These are phyloP conservation scores for Fraxinus baroniana DNA, from an alignment of 305 asterid species.

Conservation along the genomic window DNA sequence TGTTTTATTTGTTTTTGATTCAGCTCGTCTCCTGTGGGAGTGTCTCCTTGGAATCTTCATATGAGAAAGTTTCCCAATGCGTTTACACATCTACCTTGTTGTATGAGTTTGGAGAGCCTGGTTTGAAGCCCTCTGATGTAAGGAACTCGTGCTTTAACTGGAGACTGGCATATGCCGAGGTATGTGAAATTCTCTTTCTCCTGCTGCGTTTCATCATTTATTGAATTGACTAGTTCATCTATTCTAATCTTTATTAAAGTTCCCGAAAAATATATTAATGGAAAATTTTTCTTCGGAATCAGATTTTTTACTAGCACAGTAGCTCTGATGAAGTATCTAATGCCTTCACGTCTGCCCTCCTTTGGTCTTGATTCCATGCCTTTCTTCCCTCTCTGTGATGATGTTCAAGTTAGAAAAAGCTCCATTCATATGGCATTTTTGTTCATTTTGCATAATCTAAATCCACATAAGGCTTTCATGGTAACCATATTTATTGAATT, in stretches of 20 bases:
- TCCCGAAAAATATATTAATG: neutral
- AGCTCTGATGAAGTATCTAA: neutral
- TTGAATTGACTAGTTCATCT: neutral
- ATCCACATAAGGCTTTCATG: neutral
- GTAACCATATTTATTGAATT: neutral
- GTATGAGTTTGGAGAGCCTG: slow-evolving; percentile 32
- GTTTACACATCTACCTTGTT: slow-evolving; percentile 43
- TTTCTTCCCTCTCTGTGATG: neutral
- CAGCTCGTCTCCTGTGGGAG: slow-evolving; percentile 51
- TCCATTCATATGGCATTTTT: neutral
- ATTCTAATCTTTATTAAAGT: neutral
- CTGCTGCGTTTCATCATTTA: neutral
- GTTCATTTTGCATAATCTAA: neutral
- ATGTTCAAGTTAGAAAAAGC: neutral
- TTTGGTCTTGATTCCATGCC: neutral
- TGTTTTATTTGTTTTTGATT: neutral
- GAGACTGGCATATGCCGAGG: slow-evolving; percentile 45
- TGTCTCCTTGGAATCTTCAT: slow-evolving; percentile 45
- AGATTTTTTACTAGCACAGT: neutral
- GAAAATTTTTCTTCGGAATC: neutral
- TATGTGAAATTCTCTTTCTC: neutral
- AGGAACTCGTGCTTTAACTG: slow-evolving; percentile 26
- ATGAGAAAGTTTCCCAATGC: slow-evolving; percentile 41
- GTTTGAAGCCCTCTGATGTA: slow-evolving; percentile 31
- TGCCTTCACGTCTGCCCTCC: neutral